A percentile compares a stretch with the other conserved stretches of the same genome.
Conservation (phyloP, 1,284 basidiomycete genomes). For the Hemileccinum hortonii region DNA sequence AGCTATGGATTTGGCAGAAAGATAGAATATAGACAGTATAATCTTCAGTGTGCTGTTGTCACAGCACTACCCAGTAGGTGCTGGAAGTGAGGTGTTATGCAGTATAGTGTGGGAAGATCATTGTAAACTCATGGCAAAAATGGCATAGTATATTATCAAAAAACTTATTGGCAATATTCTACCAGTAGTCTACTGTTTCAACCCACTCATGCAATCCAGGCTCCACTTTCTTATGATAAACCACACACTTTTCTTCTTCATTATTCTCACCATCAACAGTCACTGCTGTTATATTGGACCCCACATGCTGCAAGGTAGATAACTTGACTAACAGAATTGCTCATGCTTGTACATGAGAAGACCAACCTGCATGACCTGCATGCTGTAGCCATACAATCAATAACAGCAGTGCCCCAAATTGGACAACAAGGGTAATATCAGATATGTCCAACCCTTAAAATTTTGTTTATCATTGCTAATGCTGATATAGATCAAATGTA, state of each 20-base stretch:
- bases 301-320: constrained; percentile 3
- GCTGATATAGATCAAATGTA: neutral
- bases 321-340: constrained; percentile 18
- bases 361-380: constrained; percentile 16
- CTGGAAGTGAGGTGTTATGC: neutral
- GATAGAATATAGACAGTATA: neutral
- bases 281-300: neutral
- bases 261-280: neutral
- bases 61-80: constrained; percentile 2
- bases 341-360: neutral
- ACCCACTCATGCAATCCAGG: constrained; percentile 9
- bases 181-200: constrained; percentile 10
- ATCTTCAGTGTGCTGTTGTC: constrained; percentile 4
- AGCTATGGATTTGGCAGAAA: neutral
- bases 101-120: neutral
- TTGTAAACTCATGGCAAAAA: neutral
- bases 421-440: constrained; percentile 15
- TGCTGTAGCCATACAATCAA: constrained; percentile 19
- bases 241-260: neutral
- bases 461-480: neutral
- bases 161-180: constrained; percentile 9
- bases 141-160: constrained; percentile 16
- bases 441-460: constrained; percentile 21
- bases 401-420: constrained; percentile 13
- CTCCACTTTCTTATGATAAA: constrained; percentile 13